These are phyloP conservation scores for Fomitopsis serialis DNA, from an alignment of 768 basidiomycete genomes.

Conservation along the genomic window DNA sequence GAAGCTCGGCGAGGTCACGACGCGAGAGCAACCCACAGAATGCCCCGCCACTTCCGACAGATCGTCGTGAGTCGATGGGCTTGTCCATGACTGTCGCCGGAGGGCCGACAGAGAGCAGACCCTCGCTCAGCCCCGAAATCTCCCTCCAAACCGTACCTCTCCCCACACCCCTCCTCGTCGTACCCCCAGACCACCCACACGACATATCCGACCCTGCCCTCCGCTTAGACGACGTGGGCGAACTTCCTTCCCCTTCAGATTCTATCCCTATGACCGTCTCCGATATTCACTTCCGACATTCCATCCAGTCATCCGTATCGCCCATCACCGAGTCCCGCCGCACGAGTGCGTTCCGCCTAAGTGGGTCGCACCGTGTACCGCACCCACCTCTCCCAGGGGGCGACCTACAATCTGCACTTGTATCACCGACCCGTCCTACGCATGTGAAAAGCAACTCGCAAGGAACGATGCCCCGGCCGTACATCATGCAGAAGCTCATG, in stretches of 20 bases:
- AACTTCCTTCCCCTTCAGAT: constrained; percentile 28
- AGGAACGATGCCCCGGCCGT: constrained; percentile 19
- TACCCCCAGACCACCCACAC: constrained; percentile 1
- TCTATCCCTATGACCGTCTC: constrained; percentile 29
- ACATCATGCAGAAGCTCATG: constrained; percentile 29
- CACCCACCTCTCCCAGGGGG: constrained; percentile 20
- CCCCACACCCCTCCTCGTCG: constrained; percentile 11
- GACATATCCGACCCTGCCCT: constrained; percentile 8
- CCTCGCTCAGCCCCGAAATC: constrained; percentile 18
- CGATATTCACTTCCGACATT: constrained; percentile 32
- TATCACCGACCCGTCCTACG: neutral
- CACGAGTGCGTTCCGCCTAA: constrained; percentile 12
- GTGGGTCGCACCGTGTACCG: constrained; percentile 17
- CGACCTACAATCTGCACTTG: constrained; percentile 6
- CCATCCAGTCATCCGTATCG: constrained; percentile 21
- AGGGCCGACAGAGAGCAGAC: constrained; percentile 19
- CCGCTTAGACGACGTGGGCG: constrained; percentile 11
- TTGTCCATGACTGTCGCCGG: constrained; percentile 22
- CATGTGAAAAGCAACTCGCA: constrained; percentile 8
- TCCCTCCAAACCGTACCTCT: constrained; percentile 20
- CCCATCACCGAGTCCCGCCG: constrained; percentile 18
- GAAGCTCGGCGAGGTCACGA: constrained; percentile 17
- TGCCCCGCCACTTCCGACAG: constrained; percentile 8
- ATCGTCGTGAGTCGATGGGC: constrained; percentile 20
- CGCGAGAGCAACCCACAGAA: constrained; percentile 12